phyloP scores from a whole-genome alignment of 768 basidiomycete species.

The Suillus alpinus region DNA sequence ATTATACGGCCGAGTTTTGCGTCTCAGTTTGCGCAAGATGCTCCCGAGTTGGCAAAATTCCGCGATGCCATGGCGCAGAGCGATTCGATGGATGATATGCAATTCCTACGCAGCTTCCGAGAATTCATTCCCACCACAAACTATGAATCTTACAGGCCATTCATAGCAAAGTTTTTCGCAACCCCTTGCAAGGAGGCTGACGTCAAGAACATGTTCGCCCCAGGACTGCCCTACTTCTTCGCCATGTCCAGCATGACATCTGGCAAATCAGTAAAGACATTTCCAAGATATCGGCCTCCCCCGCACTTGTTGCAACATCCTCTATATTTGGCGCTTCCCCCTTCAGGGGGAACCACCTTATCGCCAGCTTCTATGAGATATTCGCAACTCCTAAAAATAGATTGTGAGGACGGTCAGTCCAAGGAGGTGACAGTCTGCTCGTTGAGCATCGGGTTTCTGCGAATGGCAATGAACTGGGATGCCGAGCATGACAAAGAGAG shows the following conservation, averaged over 20 bases:
- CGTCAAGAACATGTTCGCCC: conserved; percentile 22
- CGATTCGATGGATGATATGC: neutral
- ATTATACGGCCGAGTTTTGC: conserved; percentile 1
- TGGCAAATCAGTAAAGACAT: conserved; percentile 16
- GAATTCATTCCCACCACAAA: conserved; percentile 17
- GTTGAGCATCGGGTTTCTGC: neutral
- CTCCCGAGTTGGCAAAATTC: neutral
- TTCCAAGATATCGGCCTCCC: conserved; percentile 18
- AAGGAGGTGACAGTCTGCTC: neutral
- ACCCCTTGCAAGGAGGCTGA: conserved; percentile 9
- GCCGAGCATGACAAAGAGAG: neutral
- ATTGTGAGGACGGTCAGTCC: neutral
- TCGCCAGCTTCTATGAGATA: neutral
- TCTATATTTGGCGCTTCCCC: neutral
- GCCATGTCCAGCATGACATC: conserved; percentile 21
- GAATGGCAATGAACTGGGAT: neutral
- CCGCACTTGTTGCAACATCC: neutral
- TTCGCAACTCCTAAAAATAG: neutral
- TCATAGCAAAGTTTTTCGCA: conserved; percentile 11
- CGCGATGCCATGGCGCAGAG: neutral
- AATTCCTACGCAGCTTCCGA: conserved; percentile 16
- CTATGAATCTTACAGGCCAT: conserved; percentile 22
- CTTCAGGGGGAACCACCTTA: neutral
- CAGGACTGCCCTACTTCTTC: conserved; percentile 21
- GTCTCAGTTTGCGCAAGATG: neutral